These are phyloP conservation scores for Auricularia auricula-judae DNA, from an alignment of 768 basidiomycete genomes.

Conservation along the genomic window DNA sequence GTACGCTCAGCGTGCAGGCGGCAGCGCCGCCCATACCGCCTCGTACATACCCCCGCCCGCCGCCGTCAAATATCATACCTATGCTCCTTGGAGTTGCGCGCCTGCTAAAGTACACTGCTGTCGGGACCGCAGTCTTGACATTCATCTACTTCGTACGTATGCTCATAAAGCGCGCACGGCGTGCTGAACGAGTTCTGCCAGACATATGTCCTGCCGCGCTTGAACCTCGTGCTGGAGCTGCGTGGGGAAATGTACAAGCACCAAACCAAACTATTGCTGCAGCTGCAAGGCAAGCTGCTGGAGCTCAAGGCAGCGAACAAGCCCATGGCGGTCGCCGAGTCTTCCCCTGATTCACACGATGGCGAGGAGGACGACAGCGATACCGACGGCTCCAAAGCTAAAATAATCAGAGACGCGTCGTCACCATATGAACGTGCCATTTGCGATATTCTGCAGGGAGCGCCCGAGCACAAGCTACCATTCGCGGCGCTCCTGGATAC, in stretches of 20 bases:
- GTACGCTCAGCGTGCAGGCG: background rate
- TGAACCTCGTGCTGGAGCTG: background rate
- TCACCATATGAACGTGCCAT: background rate
- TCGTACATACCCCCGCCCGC: background rate
- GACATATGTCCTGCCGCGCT: background rate
- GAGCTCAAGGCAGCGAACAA: background rate
- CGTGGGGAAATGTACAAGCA: background rate
- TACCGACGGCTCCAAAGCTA: background rate
- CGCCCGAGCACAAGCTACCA: background rate
- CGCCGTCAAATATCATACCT: background rate
- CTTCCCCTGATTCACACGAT: background rate
- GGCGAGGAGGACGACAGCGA: background rate
- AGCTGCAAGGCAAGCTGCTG: background rate
- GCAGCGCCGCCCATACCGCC: background rate
- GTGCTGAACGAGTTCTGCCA: background rate
- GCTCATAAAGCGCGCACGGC: background rate
- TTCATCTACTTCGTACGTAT: background rate
- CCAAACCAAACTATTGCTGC: background rate
- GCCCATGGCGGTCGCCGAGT: background rate
- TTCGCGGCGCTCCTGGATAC: background rate
- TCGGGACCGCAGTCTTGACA: background rate
- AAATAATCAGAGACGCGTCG: background rate
- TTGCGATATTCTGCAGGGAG: background rate
- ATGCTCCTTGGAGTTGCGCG: background rate
- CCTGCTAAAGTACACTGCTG: background rate